Evolutionary conservation across 176 grass and related monocot genomes (phyloP), one percentile per base, ranked within the genome.

Genomic region (Rhynchospora breviuscula): DNA sequence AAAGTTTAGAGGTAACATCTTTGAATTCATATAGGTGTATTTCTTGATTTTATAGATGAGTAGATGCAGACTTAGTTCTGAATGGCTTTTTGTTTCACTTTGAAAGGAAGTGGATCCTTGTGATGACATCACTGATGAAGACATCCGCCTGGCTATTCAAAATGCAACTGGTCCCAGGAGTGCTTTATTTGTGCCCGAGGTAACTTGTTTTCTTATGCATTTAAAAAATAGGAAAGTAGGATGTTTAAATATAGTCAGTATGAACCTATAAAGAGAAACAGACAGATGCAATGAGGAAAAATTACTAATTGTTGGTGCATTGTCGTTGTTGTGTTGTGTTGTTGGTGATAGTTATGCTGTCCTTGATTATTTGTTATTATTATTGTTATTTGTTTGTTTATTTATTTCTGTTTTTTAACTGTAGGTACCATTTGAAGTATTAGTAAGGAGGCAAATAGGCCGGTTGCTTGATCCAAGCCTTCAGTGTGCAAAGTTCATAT

Each of bases 71-170:
- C 61, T 79, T 54, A 56, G 23, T 57, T 79, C 59, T 68, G 58
- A 62, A 23, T 82, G 56, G 1, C 2, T 70, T 51, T 75, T 35
- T 63, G 0, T 76, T 83, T 79, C 17, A 45, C 26, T 51, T 63
- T 73, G 48, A 59, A 83, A 99, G 96, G 96, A 95, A 86, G 93
- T 99, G 88, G 96, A 99, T 87, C 93, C 96, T 78, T 99, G 89
- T 82, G 96, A 95, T 85, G 93, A 93, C 87, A 94, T 99, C 67
- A 95, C 93, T 0, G 96, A 99, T 81, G 96, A 95, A 86, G 89
- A 95, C 78, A 99, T 99, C 49, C 91, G 93, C n/a, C 92, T 95
- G 84, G 93, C 96, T 80, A 99, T 99, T 89, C 96, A 93, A 73
- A 99, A 99, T 83, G 93, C 96, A 81, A 95, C 92, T 73, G 96